phyloP scores from a whole-genome alignment of 208 protist genomes.

The Trichomonas vaginalis region DNA sequence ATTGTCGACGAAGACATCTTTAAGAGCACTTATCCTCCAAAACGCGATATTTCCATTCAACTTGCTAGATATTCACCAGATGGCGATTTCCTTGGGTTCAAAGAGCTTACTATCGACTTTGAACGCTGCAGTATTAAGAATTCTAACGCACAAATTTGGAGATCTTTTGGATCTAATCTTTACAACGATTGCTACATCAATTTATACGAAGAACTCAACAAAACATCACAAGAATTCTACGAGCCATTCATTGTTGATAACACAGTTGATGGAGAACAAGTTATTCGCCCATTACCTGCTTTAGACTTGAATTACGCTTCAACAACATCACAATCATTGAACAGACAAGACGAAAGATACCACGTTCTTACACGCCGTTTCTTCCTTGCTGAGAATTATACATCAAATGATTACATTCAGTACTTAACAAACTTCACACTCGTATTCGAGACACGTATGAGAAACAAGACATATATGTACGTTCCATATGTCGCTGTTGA shows the following conservation, averaged over 20 bases:
- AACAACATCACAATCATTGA: background rate
- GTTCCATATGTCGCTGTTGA: background rate
- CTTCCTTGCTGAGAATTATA: background rate
- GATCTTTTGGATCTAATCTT: background rate
- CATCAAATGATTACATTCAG: background rate
- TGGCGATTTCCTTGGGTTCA: background rate
- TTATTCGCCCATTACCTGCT: background rate
- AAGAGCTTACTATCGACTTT: background rate
- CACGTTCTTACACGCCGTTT: background rate
- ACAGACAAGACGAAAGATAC: background rate
- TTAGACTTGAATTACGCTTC: background rate
- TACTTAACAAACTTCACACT: background rate
- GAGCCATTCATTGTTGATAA: background rate
- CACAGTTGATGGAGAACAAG: background rate
- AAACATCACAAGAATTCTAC: background rate
- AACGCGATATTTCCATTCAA: background rate
- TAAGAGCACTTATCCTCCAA: background rate
- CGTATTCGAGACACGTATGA: background rate
- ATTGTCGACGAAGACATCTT: background rate
- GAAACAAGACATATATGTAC: background rate
- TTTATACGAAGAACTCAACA: background rate
- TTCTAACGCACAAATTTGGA: background rate
- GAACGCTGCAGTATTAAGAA: background rate
- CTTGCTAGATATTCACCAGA: background rate
- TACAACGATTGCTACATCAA: background rate